These are phyloP conservation scores for Orobanche coerulescens DNA, from an alignment of 257 asterid species.

Conservation along the genomic window DNA sequence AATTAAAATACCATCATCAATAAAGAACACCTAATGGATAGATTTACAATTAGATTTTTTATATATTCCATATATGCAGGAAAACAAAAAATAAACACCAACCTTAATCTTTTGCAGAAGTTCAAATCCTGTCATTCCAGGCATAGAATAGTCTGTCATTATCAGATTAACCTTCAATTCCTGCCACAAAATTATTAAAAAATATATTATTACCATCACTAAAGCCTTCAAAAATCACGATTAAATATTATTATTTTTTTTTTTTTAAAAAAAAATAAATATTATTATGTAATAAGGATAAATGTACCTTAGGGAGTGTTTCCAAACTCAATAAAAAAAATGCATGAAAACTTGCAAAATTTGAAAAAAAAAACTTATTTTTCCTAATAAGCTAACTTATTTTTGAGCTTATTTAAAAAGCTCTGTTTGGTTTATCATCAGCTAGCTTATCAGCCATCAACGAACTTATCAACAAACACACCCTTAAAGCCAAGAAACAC, in stretches of 20 bases:
- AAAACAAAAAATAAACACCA: slow-evolving; percentile 11
- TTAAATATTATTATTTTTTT: neutral
- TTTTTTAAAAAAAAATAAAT: no score
- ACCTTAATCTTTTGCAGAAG: slow-evolving; percentile 90
- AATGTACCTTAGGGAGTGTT: neutral
- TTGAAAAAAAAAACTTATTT: no score
- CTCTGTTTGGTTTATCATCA: no score
- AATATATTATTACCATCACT: neutral
- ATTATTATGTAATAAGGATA: neutral
- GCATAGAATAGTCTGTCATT: slow-evolving; percentile 93
- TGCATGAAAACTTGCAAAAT: no score
- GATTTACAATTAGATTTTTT: neutral
- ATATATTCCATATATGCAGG: neutral
- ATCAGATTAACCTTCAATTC: slow-evolving; percentile 77
- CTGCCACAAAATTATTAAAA: slow-evolving; percentile 25
- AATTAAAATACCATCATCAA: neutral
- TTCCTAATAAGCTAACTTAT: no score
- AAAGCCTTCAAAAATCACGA: neutral
- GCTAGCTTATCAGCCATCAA: no score
- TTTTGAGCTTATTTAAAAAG: no score
- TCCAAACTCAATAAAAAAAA: neutral
- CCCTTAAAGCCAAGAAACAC: no score
- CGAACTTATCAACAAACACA: no score
- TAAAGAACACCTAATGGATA: neutral
- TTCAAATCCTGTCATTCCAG: slow-evolving; percentile 96